phyloP scores from a whole-genome alignment of 1,139 yeast genomes.

The Groenewaldozyma sp. region DNA sequence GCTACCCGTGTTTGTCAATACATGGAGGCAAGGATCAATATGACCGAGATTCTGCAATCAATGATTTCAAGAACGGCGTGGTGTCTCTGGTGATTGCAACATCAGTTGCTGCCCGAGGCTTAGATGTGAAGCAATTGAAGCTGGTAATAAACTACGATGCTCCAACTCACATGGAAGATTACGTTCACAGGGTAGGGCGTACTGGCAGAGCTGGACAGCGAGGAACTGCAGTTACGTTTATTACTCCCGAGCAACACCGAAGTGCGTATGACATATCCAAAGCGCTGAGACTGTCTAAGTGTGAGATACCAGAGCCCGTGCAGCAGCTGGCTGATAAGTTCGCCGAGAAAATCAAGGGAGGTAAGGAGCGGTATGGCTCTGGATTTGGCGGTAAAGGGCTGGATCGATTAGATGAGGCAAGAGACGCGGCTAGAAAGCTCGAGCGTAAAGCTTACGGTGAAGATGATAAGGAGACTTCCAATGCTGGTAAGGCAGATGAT shows the following conservation, averaged over 20 bases:
- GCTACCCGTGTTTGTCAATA: slow-evolving; percentile 54
- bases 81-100: slow-evolving; percentile 72
- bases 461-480: slow-evolving; percentile 20
- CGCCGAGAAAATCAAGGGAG: slow-evolving; percentile 53
- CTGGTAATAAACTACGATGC: slow-evolving; percentile 82
- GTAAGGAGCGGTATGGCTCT: slow-evolving; percentile 44
- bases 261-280: slow-evolving; percentile 53
- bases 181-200: slow-evolving; percentile 92
- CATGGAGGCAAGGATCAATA: slow-evolving; percentile 93
- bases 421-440: slow-evolving; percentile 47
- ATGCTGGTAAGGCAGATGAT: slow-evolving; percentile 16
- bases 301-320: slow-evolving; percentile 46
- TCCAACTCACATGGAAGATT: slow-evolving; percentile 89
- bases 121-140: slow-evolving; percentile 77
- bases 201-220: slow-evolving; percentile 85
- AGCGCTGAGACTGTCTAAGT: slow-evolving; percentile 51
- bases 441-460: slow-evolving; percentile 40
- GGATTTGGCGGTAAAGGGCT: slow-evolving; percentile 96
- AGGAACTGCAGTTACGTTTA: slow-evolving; percentile 74
- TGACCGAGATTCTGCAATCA: slow-evolving; percentile 70
- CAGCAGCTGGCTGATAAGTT: slow-evolving; percentile 48
- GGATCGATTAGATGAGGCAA: slow-evolving; percentile 61
- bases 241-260: slow-evolving; percentile 56
- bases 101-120: slow-evolving; percentile 88
- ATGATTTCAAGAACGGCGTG: slow-evolving; percentile 58